Conservation (phyloP, 176 grass and related monocot genomes). For the Aegilops longissima region DNA sequence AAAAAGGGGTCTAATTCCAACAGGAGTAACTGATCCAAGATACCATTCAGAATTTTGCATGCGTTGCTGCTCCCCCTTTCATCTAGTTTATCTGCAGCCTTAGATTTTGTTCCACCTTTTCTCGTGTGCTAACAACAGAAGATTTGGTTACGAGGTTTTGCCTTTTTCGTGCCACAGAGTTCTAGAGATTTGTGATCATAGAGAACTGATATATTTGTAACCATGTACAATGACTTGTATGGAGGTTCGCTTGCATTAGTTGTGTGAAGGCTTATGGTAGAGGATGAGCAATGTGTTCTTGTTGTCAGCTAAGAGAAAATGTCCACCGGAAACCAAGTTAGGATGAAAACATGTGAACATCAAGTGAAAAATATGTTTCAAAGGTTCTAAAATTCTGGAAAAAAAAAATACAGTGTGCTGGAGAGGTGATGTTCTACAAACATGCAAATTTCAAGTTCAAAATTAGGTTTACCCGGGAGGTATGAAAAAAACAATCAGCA, state of each 20-base stretch:
- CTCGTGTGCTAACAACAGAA: neutral
- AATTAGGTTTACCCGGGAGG: too few species aligned
- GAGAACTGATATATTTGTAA: neutral
- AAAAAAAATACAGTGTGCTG: too few species aligned
- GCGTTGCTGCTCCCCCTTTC: neutral
- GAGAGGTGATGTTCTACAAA: too few species aligned
- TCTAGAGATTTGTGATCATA: neutral
- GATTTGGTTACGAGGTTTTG: neutral
- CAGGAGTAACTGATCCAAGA: conserved; percentile 5
- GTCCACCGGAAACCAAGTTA: too few species aligned
- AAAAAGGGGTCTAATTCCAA: neutral
- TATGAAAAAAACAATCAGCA: too few species aligned
- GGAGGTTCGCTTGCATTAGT: neutral
- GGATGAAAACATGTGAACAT: too few species aligned
- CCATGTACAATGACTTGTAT: neutral
- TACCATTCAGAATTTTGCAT: neutral
- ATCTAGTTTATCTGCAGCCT: neutral
- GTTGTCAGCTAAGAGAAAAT: too few species aligned
- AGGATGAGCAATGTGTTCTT: neutral
- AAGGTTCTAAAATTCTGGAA: too few species aligned
- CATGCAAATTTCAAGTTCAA: too few species aligned
- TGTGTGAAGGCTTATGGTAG: neutral
- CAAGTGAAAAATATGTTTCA: too few species aligned
- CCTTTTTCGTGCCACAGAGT: neutral
- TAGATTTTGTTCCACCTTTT: neutral